phyloP scores from a whole-genome alignment of 2,329 filamentous ascomycete genomes.

The Aspergillus tubingensis region DNA sequence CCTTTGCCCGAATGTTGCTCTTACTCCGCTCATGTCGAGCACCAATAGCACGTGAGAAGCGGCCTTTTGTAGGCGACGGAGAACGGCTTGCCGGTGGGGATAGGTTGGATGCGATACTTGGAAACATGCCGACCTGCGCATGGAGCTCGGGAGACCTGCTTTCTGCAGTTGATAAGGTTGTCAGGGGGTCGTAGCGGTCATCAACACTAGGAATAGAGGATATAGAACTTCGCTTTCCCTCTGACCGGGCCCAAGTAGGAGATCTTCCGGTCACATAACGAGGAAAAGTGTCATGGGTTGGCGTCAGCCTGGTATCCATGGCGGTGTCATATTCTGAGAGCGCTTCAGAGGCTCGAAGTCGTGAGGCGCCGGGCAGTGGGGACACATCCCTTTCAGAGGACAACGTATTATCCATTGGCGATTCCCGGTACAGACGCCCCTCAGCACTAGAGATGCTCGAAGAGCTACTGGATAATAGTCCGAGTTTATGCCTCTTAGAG shows the following conservation, averaged over 20 bases:
- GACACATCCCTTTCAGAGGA: constrained; percentile 12
- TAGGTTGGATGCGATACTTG: constrained; percentile 63
- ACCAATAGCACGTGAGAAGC: constrained; percentile 45
- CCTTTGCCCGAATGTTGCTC: constrained; percentile 43
- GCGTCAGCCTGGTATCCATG: neutral
- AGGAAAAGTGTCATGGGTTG: neutral
- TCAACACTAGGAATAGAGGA: constrained; percentile 55
- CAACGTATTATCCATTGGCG: neutral
- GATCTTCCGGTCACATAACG: constrained; percentile 1
- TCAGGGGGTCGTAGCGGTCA: constrained; percentile 34
- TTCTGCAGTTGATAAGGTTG: constrained; percentile 47
- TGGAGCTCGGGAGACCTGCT: constrained; percentile 48
- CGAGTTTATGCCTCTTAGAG: constrained; percentile 56
- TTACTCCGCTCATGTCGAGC: constrained; percentile 43
- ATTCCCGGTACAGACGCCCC: constrained; percentile 16
- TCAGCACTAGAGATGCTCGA: constrained; percentile 62
- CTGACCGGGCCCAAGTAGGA: constrained; percentile 51
- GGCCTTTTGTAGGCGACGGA: constrained; percentile 64
- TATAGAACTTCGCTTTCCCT: constrained; percentile 55
- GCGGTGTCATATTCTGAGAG: constrained; percentile 1
- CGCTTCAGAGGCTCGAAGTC: neutral
- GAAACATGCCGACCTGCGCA: constrained; percentile 50
- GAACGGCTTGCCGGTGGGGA: constrained; percentile 65
- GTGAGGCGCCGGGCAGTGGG: neutral
- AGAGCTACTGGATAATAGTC: constrained; percentile 52